Base-by-base conservation (phyloP, 352 stramenopile species). In the Thalassiosira hispida region DNA sequence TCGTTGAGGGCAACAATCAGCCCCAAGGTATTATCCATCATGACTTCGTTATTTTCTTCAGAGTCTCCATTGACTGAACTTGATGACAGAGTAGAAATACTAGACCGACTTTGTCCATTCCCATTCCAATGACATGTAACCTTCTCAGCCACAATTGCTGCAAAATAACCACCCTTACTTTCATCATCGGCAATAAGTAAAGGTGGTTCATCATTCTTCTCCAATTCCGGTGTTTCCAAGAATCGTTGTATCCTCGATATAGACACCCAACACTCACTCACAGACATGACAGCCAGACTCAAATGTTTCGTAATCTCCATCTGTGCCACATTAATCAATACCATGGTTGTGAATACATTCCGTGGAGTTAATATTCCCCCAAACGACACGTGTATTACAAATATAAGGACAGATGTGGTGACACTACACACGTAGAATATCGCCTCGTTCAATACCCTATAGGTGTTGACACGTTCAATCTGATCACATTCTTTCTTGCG, bases 341-440 rank as follows among this genome's bases (percentile, higher is more conserved):
- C 85, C 59, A 91, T 83, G 0, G 83, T 84, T 0, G 83, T 92
- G 52, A 90, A 94, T 0, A 94, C 84, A 64, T 82, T 86, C 11
- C 82, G 33, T 1, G 89, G 70, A 18, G 79, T 87, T 8, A 94
- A 61, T 12, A 53, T 62, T n/a, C 81, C 85, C 27, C 81, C 85
- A 35, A 57, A 68, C 1, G 31, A 27, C 0, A 92, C 82, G 71
- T 91, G 78, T 12, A 86, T 64, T 1, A 84, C 46, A 69, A 92
- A 92, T 11, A 92, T 89, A n/a, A 84, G 52, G 16, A 86, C 65
- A 16, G 80, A 83, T 8, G 88, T 77, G 25, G 85, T 67, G n/a
- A 92, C 73, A 67, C 82, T 91, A 11, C 59, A 73, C 16, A 79
- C 61, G 61, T 90, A 94, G 70, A 86, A 92, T 23, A 92, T 72